Evolutionary conservation across 768 basidiomycete species (phyloP).

Genomic region (Leccinum ochraceum): DNA sequence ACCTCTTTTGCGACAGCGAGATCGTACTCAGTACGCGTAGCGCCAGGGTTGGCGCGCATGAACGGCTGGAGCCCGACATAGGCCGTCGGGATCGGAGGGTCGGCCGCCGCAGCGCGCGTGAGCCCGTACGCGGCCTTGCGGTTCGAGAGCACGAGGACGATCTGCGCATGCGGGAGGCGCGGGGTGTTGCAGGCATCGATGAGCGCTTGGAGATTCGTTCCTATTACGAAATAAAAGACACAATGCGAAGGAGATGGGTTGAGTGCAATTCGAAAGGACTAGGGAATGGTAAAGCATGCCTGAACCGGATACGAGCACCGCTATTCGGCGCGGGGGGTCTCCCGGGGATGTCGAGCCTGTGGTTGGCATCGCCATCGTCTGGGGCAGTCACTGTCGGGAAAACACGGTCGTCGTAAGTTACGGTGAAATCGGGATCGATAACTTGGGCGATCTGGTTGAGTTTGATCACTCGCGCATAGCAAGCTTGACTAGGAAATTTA

Average conservation of each 20-base stretch:
- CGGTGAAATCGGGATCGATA: not conserved
- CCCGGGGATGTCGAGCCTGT: not conserved
- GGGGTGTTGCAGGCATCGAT: conserved; percentile 85
- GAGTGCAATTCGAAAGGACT: not conserved
- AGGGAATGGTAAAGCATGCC: conserved; percentile 37
- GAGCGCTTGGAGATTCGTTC: conserved; percentile 94
- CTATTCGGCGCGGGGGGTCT: conserved; percentile 16
- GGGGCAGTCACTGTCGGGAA: not conserved
- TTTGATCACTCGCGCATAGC: not conserved
- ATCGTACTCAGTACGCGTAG: conserved; percentile 85
- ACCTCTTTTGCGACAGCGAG: conserved; percentile 73
- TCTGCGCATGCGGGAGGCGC: conserved; percentile 64
- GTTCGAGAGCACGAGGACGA: conserved; percentile 88
- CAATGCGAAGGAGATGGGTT: not conserved
- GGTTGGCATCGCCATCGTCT: conserved; percentile 3
- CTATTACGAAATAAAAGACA: conserved; percentile 39
- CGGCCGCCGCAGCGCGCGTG: conserved; percentile 64
- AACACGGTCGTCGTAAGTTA: conserved; percentile 9
- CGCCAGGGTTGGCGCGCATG: conserved; percentile 68
- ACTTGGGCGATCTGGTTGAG: not conserved
- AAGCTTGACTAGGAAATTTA: not conserved
- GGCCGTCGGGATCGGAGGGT: conserved; percentile 78
- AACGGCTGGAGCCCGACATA: conserved; percentile 86
- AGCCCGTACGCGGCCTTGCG: conserved; percentile 90
- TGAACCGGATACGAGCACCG: conserved; percentile 63